Evolutionary conservation across 202 grass and related monocot genomes (phyloP), one percentile per base, ranked within the genome.

Genomic region (Schoenoplectus triqueter): DNA sequence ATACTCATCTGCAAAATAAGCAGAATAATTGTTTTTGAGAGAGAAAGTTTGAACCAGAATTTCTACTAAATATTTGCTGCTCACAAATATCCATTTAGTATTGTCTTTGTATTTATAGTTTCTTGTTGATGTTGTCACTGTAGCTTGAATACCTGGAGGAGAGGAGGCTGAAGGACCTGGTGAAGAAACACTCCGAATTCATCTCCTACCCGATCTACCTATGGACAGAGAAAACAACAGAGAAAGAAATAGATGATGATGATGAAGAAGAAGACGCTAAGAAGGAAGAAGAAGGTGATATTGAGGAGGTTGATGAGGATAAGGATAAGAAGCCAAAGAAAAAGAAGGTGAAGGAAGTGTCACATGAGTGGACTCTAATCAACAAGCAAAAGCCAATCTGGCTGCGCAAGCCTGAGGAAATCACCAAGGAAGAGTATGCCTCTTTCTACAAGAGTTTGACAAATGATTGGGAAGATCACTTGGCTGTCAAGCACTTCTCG

Each of bases 151-250:
- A 97, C 80, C 70, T 93, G 0, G 93, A 95, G 87, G 93, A 95
- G 84, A 84, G 91, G 0, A 87, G 87, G 47, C 71, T 93, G 71
- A 97, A 92, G 82, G 94, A 97, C 45, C 84, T 95, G 10, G 89
- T 95, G 9, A 95, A 95, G 86, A 95, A 95, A 74, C 91, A 95
- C 84, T 95, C 91, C 0, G 89, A 93, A 89, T 93, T 93, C 73
- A 97, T 97, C 84, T 93, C 89, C 72, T 93, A 97, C 84, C 94
- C 94, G 1, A 93, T 97, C 80, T 93, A 90, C 74, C 84, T 97
- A 5, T 96, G 93, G 93, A 88, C 93, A 0, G 93, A 93, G 89
- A 95, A 93, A 84, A 95, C 93, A 10, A 90, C 91, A 8, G 91
- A 95, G 81, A 93, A 93, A 88, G 93, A 95, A 87, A 93, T 95